Percentiles rank a stretch among this genome's conserved stretches.
Evolutionary conservation across 2,329 filamentous ascomycete species (phyloP).

Genomic region (Colletotrichum sp.): DNA sequence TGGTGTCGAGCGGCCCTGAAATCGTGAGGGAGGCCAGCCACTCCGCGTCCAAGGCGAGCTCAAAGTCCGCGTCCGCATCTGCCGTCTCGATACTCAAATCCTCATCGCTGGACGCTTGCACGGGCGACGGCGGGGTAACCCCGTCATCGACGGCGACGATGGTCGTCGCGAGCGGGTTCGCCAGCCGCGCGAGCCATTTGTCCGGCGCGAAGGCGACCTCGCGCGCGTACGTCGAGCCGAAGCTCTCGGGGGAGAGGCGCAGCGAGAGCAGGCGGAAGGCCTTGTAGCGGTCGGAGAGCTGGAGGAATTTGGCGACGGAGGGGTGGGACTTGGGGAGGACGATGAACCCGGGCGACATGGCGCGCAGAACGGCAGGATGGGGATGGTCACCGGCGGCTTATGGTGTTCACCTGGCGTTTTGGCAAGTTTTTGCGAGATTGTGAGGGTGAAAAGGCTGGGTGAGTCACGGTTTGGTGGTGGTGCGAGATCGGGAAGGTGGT

Average conservation of each 20-base stretch:
- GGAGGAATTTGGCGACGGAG: neutral
- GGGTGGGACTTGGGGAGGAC: slow-evolving; percentile 1
- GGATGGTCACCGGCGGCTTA: no score
- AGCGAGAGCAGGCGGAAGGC: slow-evolving; percentile 9
- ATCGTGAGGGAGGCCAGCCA: slow-evolving; percentile 6
- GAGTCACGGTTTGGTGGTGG: neutral
- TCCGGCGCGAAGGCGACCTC: slow-evolving; percentile 3
- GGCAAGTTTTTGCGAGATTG: neutral
- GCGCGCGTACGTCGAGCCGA: slow-evolving; percentile 10
- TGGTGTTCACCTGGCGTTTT: no score
- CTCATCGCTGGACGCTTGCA: neutral
- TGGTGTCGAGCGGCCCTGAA: neutral
- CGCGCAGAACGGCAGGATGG: neutral
- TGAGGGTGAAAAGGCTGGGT: neutral
- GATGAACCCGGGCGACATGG: neutral
- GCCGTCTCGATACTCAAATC: neutral
- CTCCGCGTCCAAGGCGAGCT: neutral
- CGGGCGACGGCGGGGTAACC: neutral
- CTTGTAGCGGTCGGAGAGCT: neutral
- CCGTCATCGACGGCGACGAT: neutral
- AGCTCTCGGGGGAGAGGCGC: neutral
- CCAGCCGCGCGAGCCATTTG: neutral
- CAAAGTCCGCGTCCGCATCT: neutral
- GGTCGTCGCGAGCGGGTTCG: neutral
- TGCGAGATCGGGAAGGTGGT: neutral